Conservation (phyloP, 345 rosid species). For the Eucalyptus decipiens region DNA sequence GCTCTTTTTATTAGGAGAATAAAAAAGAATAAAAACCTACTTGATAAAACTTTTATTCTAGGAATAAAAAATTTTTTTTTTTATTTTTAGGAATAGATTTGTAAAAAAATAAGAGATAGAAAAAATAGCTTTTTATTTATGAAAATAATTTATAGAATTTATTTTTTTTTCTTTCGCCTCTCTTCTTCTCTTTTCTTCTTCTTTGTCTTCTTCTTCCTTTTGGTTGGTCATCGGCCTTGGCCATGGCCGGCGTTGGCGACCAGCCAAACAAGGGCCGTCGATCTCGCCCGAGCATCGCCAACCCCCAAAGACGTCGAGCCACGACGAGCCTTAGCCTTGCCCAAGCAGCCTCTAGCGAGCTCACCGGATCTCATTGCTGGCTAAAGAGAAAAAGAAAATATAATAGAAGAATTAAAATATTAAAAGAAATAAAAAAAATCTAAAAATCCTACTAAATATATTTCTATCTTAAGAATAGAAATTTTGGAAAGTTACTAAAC, state of each 20-base stretch:
- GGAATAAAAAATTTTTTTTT: accelerated
- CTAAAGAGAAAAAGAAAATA: no score
- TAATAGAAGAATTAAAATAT: no score
- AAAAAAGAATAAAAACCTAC: accelerated
- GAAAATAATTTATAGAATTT: no score
- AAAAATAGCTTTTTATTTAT: no score
- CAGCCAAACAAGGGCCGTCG: accelerated
- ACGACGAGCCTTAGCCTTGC: accelerated
- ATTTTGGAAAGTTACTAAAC: no score
- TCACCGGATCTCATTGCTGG: accelerated
- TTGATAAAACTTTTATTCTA: accelerated
- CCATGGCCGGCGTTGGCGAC: accelerated
- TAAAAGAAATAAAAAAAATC: no score
- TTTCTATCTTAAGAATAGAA: accelerated
- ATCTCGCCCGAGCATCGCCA: accelerated
- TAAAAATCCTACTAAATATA: no score
- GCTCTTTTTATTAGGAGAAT: no score
- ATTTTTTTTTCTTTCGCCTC: no score
- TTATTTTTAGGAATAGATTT: accelerated
- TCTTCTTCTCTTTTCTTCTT: no score
- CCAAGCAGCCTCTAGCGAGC: accelerated
- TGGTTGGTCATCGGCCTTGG: accelerated
- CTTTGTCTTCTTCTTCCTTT: no score
- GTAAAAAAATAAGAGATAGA: accelerated
- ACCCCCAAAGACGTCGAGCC: accelerated